A percentile compares a stretch with the other conserved stretches of the same genome.
Conservation (phyloP, 2,329 filamentous ascomycete genomes). For the Fusarium longipes region DNA sequence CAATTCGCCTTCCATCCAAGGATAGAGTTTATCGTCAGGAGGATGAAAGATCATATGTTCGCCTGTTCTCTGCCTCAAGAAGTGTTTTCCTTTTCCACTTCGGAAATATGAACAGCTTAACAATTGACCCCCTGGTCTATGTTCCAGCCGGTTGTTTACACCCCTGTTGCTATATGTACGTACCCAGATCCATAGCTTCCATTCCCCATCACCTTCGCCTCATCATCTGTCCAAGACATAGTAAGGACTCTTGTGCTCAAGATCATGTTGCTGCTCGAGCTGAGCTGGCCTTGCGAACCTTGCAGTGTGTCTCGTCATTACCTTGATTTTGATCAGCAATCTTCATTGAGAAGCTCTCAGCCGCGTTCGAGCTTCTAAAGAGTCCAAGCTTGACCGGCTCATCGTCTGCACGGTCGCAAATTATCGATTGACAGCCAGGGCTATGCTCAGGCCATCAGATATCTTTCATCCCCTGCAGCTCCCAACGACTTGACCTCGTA, state of each 20-base stretch:
- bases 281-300: neutral
- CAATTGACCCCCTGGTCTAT: conserved; percentile 6
- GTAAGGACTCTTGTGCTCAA: conserved; percentile 7
- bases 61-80: neutral
- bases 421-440: neutral
- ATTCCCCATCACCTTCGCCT: conserved; percentile 11
- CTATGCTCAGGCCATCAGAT: neutral
- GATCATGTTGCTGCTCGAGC: neutral
- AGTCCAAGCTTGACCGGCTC: conserved; percentile 28
- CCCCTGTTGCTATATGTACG: conserved; percentile 27
- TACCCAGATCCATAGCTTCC: conserved; percentile 29
- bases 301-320: neutral
- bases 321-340: neutral
- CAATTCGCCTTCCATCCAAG: neutral
- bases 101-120: conserved; percentile 4
- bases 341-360: conserved; percentile 4
- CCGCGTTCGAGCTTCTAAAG: conserved; percentile 15
- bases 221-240: conserved; percentile 6
- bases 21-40: neutral
- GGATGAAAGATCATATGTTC: neutral
- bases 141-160: conserved; percentile 25
- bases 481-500: neutral
- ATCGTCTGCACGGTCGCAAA: conserved; percentile 8
- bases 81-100: conserved; percentile 3
- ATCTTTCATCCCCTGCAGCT: neutral